Percentiles rank a stretch among this genome's conserved stretches.
Evolutionary conservation across 2,329 filamentous ascomycete species (phyloP).

Genomic region (Neospermospora avenae): DNA sequence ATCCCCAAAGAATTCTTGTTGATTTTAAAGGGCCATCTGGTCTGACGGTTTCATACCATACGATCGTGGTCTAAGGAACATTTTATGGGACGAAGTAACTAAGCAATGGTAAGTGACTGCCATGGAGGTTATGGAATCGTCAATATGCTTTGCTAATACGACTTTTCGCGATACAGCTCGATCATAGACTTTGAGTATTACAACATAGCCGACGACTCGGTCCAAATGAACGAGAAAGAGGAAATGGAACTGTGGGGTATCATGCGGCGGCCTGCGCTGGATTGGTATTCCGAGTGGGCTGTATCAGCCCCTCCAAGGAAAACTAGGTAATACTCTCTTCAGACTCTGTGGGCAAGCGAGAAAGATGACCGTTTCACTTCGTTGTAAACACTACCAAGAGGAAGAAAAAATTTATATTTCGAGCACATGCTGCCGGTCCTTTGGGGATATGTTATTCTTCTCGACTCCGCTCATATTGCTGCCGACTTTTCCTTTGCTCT

Average conservation of each 20-base stretch:
- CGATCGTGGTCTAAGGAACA: constrained; percentile 5
- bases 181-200: constrained; percentile 10
- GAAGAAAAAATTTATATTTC: no score
- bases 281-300: constrained; percentile 5
- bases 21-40: not conserved
- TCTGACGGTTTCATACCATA: constrained; percentile 3
- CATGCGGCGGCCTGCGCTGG: constrained; percentile 1
- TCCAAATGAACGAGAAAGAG: constrained; percentile 2
- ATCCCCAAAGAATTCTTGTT: not conserved
- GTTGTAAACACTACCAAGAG: no score
- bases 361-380: no score
- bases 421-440: no score
- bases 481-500: not conserved
- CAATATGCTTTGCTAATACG: not conserved
- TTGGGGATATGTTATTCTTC: no score
- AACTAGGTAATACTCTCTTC: not conserved
- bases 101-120: not conserved
- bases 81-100: not conserved
- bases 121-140: not conserved
- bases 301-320: not conserved
- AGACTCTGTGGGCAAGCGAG: not conserved
- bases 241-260: constrained; percentile 8
- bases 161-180: not conserved
- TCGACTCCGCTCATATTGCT: not conserved
- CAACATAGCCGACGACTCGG: not conserved